phyloP scores from a whole-genome alignment of 352 stramenopile genomes.

The Phytophthora hybrid region DNA sequence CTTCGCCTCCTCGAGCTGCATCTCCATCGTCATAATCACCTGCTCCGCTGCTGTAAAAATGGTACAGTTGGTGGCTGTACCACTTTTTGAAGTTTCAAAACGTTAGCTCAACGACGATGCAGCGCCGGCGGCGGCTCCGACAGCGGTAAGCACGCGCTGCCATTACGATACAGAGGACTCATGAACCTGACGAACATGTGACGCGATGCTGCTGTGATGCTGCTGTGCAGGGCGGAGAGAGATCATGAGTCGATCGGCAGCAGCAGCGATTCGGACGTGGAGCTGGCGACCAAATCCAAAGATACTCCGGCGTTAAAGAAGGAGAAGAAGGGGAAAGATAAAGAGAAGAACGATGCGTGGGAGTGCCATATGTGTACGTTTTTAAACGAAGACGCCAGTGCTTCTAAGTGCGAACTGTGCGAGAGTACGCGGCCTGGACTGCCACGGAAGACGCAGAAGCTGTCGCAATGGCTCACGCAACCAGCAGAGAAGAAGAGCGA shows the following conservation, averaged over 20 bases:
- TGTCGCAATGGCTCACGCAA: constrained; percentile 57
- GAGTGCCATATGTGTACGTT: constrained; percentile 60
- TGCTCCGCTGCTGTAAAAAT: background rate
- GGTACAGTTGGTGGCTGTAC: constrained; percentile 6
- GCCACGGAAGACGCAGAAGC: constrained; percentile 40
- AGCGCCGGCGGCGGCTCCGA: constrained; percentile 32
- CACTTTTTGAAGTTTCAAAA: constrained; percentile 36
- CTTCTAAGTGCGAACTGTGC: constrained; percentile 52
- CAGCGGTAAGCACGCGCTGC: constrained; percentile 31
- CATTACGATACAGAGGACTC: background rate
- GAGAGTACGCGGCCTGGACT: constrained; percentile 35
- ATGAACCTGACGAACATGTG: background rate
- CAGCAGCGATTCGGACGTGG: constrained; percentile 43
- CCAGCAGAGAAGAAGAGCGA: constrained; percentile 20
- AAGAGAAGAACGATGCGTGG: constrained; percentile 29
- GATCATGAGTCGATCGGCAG: constrained; percentile 30
- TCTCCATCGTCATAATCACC: constrained; percentile 19
- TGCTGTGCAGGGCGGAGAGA: constrained; percentile 15
- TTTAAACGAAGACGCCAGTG: constrained; percentile 40
- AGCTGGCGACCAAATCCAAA: constrained; percentile 15
- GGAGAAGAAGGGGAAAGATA: background rate
- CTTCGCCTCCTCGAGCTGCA: constrained; percentile 18
- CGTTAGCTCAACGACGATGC: constrained; percentile 17
- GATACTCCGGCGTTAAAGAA: background rate
- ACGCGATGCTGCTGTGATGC: background rate